Evolutionary conservation across 768 basidiomycete genomes (phyloP), one percentile per base, ranked within the genome.

Genomic region (Holtermanniella nyarrowii): DNA sequence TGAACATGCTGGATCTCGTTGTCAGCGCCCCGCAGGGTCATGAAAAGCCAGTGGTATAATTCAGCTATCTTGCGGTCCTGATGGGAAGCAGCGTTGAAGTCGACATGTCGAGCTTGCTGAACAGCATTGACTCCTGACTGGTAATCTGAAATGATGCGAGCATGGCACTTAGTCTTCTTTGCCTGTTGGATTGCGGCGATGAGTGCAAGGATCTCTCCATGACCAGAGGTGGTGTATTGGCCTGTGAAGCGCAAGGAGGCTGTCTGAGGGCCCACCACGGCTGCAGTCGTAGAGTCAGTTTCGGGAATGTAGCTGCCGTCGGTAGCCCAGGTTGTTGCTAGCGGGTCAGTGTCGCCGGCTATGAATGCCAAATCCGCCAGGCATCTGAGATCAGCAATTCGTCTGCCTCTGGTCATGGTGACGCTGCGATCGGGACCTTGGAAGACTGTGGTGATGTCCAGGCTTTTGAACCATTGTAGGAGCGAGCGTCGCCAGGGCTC

Each of bases 181-280:
- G n/a, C 23, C 12, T 11, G 5, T 31, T n/a, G n/a, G n/a, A 41
- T 11, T 5, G 46, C 52, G 4, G 46, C 46, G n/a, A 42, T 42
- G 3, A 48, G 21, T n/a, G 44, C 56, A 1, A 53, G 22, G 11
- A 54, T 22, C 44, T 57, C 56, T 3, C 52, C 56, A 31, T 57
- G 52, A 1, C 21, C 20, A 11, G 56, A 54, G 4, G 47, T 26
- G 22, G 39, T n/a, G 44, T 40, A 12, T 18, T 54, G 56, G 5
- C 49, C 52, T 12, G 20, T 43, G 10, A 57, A 23, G 20, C 25
- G 37, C 18, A 54, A 46, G 1, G 48, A 10, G 7, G 26, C 21
- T 10, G 42, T 46, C 5, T 5, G 3, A 1, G 56, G 48, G 5
- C 56, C 56, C 3, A 45, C 48, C 13, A 57, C 39, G 1, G 52